Evolutionary conservation across 169 alveolate genomes (phyloP).

Genomic region (Plasmodium inui): DNA sequence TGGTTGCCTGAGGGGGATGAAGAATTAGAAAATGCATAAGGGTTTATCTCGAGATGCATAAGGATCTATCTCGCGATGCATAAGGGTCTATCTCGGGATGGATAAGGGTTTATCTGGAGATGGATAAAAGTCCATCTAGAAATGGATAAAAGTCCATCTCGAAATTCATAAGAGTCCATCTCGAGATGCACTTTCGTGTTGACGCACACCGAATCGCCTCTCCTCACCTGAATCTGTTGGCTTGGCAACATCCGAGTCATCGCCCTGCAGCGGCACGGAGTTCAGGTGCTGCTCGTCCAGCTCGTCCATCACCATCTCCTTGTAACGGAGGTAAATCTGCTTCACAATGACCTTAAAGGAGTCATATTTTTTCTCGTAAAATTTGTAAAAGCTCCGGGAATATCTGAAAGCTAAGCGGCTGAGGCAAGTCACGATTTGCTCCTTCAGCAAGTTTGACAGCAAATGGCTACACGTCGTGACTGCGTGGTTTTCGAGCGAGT

Average conservation of each 20-base stretch:
- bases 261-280: not conserved
- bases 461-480: slow-evolving; percentile 68
- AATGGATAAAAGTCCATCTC: not conserved
- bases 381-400: slow-evolving; percentile 6
- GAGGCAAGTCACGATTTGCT: slow-evolving; percentile 18
- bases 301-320: slow-evolving; percentile 26
- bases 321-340: slow-evolving; percentile 53
- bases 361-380: slow-evolving; percentile 54
- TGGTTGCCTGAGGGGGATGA: slow-evolving; percentile 6
- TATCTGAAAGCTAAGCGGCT: slow-evolving; percentile 5
- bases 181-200: not conserved
- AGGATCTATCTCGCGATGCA: too few species aligned
- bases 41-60: too few species aligned
- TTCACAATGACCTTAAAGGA: slow-evolving; percentile 36
- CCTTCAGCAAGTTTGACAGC: slow-evolving; percentile 47
- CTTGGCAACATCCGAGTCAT: not conserved
- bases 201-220: not conserved
- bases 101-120: too few species aligned
- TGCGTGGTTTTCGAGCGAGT: slow-evolving; percentile 72
- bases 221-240: not conserved
- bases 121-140: not conserved
- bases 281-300: slow-evolving; percentile 39
- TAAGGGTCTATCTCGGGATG: too few species aligned
- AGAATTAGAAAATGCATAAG: too few species aligned
- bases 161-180: not conserved